Evolutionary conservation across 2,329 filamentous ascomycete species (phyloP).

Genomic region (Aureobasidium sp.): DNA sequence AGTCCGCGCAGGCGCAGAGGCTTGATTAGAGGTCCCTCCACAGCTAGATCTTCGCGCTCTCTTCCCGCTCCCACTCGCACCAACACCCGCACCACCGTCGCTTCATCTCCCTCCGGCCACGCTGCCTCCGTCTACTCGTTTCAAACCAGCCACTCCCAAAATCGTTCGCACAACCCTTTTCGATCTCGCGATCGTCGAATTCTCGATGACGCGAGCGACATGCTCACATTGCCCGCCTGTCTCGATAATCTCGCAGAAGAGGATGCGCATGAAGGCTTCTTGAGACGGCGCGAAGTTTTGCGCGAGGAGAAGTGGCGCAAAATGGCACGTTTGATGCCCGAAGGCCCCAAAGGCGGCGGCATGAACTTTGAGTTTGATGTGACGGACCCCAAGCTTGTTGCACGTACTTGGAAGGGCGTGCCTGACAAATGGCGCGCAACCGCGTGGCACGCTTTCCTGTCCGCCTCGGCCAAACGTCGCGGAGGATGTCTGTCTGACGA

Average conservation of each 20-base stretch:
- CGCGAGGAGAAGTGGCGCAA: conserved; percentile 61
- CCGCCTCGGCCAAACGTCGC: conserved; percentile 63
- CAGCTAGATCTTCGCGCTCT: conserved; percentile 37
- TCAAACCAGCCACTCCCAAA: conserved; percentile 30
- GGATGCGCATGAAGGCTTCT: conserved; percentile 40
- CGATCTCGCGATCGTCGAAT: conserved; percentile 47
- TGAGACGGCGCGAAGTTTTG: conserved; percentile 53
- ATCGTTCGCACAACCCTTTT: conserved; percentile 29
- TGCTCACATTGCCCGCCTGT: conserved; percentile 55
- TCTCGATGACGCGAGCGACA: conserved; percentile 56
- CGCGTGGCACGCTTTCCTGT: conserved; percentile 91
- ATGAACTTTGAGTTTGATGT: conserved; percentile 74
- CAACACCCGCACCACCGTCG: conserved; percentile 25
- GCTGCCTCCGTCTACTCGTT: conserved; percentile 32
- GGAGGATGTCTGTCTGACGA: conserved; percentile 57
- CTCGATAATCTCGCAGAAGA: conserved; percentile 40
- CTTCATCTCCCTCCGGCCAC: conserved; percentile 20
- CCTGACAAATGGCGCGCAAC: conserved; percentile 90
- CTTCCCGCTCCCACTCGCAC: conserved; percentile 23
- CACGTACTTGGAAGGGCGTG: conserved; percentile 95
- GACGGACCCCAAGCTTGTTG: conserved; percentile 69
- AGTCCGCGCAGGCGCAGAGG: conserved; percentile 45
- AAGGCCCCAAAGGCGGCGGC: conserved; percentile 45
- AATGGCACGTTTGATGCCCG: conserved; percentile 49
- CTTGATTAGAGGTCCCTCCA: conserved; percentile 44